Base-by-base conservation (phyloP, 352 stramenopile species). In the Globisporangium viniferum region DNA sequence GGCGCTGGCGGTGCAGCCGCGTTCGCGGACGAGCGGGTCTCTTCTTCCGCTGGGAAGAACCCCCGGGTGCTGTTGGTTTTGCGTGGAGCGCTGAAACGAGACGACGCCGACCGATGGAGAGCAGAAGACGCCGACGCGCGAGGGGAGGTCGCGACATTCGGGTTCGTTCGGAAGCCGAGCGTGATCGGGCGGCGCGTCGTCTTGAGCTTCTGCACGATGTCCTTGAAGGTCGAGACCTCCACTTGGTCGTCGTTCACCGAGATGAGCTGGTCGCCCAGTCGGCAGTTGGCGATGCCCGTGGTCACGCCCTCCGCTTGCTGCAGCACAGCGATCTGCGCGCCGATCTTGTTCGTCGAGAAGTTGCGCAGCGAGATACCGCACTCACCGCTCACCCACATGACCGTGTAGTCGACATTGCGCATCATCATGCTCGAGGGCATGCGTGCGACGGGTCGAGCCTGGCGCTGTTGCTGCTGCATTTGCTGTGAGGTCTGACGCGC, bases 351-450 rank as follows among this genome's bases (percentile, higher is more conserved):
- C 51, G 80, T 72, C 3, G 85, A 89, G 66, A 92, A 93, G 65
- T 93, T 93, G 68, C 85, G 86, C 44, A 95, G 70, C 57, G 87
- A 93, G 72, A 95, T 95, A 58, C 87, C 87, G 60, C 86, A 92
- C 69, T 95, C 87, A 48, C 87, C 87, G 59, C 81, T 91, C 9
- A 91, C 81, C 85, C 85, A 95, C 68, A 90, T 91, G 59, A 93
- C 87, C 18, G 81, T 81, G 66, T 93, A 95, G 55, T 84, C 73
- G 36, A 72, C 57, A 24, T 58, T 72, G n/a, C 66, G 69, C 20
- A 63, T 62, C 51, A 68, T 12, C 24, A 56, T 18, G 14, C 4
- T 49, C 3, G 41, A 49, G 12, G 66, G 57, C 12, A 57, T 56
- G 9, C 62, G 49, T 39, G 60, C 62, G 68, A 44, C 0, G 48